Evolutionary conservation across 1,139 yeast genomes (phyloP).

Genomic region (Pichia sp.): DNA sequence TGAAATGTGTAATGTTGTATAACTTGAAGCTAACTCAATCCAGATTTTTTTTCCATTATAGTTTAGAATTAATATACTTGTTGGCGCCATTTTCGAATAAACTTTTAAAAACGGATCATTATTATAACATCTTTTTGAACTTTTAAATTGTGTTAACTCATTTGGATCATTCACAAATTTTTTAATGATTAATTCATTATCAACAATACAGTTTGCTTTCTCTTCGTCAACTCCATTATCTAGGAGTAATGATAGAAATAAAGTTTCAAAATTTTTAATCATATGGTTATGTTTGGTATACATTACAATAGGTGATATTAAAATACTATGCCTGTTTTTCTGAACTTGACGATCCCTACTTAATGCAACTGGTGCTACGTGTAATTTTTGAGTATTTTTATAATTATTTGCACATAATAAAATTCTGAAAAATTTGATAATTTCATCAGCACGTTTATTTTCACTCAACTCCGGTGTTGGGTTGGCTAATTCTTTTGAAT

Average conservation of each 20-base stretch:
- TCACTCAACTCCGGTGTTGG: constrained; percentile 8
- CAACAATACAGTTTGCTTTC: constrained; percentile 11
- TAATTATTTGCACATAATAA: constrained; percentile 58
- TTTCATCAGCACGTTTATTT: constrained; percentile 45
- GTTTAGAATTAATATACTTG: constrained; percentile 19
- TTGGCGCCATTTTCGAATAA: constrained; percentile 21
- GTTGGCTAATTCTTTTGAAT: background rate
- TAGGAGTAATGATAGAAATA: constrained; percentile 28
- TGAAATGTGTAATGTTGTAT: constrained; percentile 18
- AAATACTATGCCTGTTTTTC: constrained; percentile 34
- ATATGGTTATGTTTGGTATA: constrained; percentile 58
- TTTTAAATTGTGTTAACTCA: constrained; percentile 10
- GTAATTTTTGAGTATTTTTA: constrained; percentile 42
- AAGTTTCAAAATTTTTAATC: constrained; percentile 37
- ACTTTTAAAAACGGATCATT: constrained; percentile 25
- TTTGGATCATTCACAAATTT: constrained; percentile 21
- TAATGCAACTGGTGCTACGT: constrained; percentile 42
- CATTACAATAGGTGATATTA: constrained; percentile 59
- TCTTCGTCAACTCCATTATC: constrained; percentile 2
- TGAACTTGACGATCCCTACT: constrained; percentile 13
- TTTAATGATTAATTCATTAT: constrained; percentile 13
- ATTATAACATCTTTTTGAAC: constrained; percentile 5
- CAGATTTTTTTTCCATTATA: constrained; percentile 19
- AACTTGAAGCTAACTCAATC: constrained; percentile 22
- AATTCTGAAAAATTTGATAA: constrained; percentile 47